Conservation (phyloP, 768 basidiomycete genomes). For the Steccherinum ochraceum region DNA sequence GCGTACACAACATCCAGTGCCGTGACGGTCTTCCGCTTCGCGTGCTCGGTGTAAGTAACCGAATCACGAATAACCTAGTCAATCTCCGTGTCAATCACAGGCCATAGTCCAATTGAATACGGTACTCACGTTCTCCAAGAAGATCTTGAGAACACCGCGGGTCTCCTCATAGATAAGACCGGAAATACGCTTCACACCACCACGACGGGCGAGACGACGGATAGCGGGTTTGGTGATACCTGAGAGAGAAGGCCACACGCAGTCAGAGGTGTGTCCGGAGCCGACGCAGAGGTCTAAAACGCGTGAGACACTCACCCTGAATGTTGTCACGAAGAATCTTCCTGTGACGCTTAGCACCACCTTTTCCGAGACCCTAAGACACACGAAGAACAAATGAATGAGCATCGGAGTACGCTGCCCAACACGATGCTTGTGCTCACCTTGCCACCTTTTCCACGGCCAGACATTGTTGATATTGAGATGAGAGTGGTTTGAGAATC, state of each 20-base stretch:
- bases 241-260: slow-evolving; percentile 1
- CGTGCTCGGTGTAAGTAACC: slow-evolving; percentile 98
- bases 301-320: slow-evolving; percentile 45
- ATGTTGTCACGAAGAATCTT: slow-evolving; percentile 81
- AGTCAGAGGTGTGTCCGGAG: neutral
- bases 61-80: slow-evolving; percentile 88
- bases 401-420: neutral
- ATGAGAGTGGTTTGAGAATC: neutral
- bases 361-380: slow-evolving; percentile 66
- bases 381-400: neutral
- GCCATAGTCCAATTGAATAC: neutral
- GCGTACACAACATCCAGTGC: slow-evolving; percentile 92
- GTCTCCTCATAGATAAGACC: slow-evolving; percentile 63
- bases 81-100: neutral
- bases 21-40: slow-evolving; percentile 92
- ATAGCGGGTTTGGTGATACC: slow-evolving; percentile 60
- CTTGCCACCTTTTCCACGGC: slow-evolving; percentile 77
- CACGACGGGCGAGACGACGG: slow-evolving; percentile 59
- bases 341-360: slow-evolving; percentile 74
- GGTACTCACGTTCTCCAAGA: slow-evolving; percentile 35
- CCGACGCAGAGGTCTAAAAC: neutral
- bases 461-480: slow-evolving; percentile 49
- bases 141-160: slow-evolving; percentile 57
- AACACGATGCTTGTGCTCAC: too few species aligned
- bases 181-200: slow-evolving; percentile 60